A percentile compares a stretch with the other conserved stretches of the same genome.
phyloP scores from a whole-genome alignment of 1,284 basidiomycete genomes.

The Filobasidium uniguttulatum region DNA sequence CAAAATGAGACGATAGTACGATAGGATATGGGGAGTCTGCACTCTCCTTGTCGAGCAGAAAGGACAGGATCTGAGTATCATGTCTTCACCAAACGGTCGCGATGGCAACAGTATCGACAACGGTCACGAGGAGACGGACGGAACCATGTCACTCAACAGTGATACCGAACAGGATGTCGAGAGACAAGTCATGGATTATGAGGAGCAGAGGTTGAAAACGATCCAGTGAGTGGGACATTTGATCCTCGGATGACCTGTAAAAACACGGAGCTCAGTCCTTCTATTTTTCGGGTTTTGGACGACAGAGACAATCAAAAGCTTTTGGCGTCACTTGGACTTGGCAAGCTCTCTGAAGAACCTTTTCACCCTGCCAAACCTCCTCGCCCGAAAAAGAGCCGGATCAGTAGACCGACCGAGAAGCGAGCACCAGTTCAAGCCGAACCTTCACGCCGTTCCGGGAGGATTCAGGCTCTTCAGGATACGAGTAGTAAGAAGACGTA shows the following conservation, averaged over 20 bases:
- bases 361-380: conserved; percentile 7
- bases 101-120: no score
- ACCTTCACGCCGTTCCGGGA: not conserved
- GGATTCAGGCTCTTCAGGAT: not conserved
- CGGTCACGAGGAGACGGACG: not conserved
- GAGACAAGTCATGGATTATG: conserved; percentile 19
- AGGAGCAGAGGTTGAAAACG: conserved; percentile 30
- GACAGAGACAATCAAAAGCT: conserved; percentile 20
- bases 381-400: conserved; percentile 5
- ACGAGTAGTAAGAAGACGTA: not conserved
- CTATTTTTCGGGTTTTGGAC: not conserved
- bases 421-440: conserved; percentile 6
- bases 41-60: no score
- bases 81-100: no score
- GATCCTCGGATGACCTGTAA: conserved; percentile 20
- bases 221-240: conserved; percentile 30
- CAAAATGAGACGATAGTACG: no score
- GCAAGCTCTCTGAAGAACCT: conserved; percentile 8
- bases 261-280: conserved; percentile 3
- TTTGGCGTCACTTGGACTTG: conserved; percentile 22
- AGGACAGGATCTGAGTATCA: no score
- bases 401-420: conserved; percentile 12
- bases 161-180: conserved; percentile 1
- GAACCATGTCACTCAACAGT: not conserved
- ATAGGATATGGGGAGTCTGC: no score